phyloP scores from a whole-genome alignment of 176 grass and related monocot species.

The Raddia guianensis region DNA sequence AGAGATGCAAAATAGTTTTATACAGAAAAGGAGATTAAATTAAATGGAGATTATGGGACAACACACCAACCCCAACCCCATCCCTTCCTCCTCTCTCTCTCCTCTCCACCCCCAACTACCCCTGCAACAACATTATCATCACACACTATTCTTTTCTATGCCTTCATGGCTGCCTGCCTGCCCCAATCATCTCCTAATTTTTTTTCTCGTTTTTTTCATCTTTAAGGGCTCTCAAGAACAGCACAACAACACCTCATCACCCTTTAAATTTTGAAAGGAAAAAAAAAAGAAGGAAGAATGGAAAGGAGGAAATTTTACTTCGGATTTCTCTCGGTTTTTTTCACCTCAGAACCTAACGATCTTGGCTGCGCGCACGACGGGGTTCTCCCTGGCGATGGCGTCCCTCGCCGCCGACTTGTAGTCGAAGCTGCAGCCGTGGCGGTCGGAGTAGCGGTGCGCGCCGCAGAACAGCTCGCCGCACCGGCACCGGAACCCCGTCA shows the following conservation, averaged over 20 bases:
- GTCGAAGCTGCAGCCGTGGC: conserved; percentile 80
- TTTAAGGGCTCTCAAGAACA: conserved; percentile 29
- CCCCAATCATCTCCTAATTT: not conserved
- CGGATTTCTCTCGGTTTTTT: not conserved
- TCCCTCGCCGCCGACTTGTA: conserved; percentile 75
- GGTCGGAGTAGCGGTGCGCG: conserved; percentile 93
- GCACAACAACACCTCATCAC: not conserved
- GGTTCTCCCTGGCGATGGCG: conserved; percentile 84
- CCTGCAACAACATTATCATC: conserved; percentile 38
- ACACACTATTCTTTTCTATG: conserved; percentile 9
- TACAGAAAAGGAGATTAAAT: conserved; percentile 41
- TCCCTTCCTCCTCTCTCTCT: conserved; percentile 32
- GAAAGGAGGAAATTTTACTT: not conserved
- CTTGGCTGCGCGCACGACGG: conserved; percentile 89
- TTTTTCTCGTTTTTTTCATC: not conserved
- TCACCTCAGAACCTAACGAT: conserved; percentile 75
- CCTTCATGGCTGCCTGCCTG: not conserved
- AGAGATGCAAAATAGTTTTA: conserved; percentile 43
- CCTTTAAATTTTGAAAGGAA: conserved; percentile 21
- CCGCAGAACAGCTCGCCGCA: conserved; percentile 92
- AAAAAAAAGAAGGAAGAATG: not conserved
- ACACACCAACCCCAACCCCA: conserved; percentile 43
- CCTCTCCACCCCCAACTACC: conserved; percentile 29
- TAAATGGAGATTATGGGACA: conserved; percentile 51
- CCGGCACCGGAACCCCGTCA: conserved; percentile 83